Conservation (phyloP, 2,329 filamentous ascomycete species). For the Monosporascus sp. region DNA sequence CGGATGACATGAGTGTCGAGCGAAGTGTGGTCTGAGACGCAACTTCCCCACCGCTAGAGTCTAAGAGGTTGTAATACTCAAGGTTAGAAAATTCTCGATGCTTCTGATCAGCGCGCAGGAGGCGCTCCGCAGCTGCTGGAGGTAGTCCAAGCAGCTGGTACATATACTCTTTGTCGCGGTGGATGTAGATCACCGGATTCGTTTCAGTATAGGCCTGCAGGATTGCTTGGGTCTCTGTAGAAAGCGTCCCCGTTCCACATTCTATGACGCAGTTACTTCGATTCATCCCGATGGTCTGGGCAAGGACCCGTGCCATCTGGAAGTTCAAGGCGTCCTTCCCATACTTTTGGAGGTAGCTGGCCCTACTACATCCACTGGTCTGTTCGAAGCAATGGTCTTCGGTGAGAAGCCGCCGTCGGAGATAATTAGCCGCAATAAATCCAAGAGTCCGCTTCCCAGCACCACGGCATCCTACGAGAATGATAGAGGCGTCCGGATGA, state of each 20-base stretch:
- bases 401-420: constrained; percentile 61
- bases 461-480: constrained; percentile 65
- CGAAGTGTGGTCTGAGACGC: constrained; percentile 29
- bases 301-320: constrained; percentile 57
- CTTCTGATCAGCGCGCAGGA: constrained; percentile 49
- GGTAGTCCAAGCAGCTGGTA: constrained; percentile 48
- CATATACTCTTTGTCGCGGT: constrained; percentile 60
- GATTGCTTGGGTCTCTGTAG: constrained; percentile 51
- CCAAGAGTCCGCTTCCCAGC: constrained; percentile 68
- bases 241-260: constrained; percentile 60
- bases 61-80: constrained; percentile 66
- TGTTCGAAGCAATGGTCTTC: constrained; percentile 64
- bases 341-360: constrained; percentile 54
- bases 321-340: constrained; percentile 57
- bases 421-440: constrained; percentile 65
- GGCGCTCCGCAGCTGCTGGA: constrained; percentile 45
- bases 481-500: constrained; percentile 58
- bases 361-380: constrained; percentile 54
- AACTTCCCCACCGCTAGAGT: constrained; percentile 30
- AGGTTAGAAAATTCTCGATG: constrained; percentile 62
- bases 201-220: constrained; percentile 55
- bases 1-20: constrained; percentile 46
- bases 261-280: constrained; percentile 61
- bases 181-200: constrained; percentile 66
- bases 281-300: constrained; percentile 54